Evolutionary conservation across 2,329 filamentous ascomycete species (phyloP).

Genomic region (Aspergillus calidoustus): DNA sequence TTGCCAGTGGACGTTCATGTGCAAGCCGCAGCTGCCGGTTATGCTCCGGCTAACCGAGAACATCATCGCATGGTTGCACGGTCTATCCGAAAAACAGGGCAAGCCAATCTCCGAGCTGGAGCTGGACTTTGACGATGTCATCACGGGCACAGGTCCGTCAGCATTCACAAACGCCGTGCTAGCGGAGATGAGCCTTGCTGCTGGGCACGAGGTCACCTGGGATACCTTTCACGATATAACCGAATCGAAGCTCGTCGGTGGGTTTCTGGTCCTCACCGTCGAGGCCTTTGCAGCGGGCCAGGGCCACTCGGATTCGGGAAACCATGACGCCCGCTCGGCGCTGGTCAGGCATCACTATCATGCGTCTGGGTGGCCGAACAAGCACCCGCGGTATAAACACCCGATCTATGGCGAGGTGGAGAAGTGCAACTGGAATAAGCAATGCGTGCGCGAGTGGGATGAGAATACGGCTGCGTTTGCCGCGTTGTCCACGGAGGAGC

Average conservation of each 20-base stretch:
- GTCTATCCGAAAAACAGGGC: conserved; percentile 62
- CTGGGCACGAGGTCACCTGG: conserved; percentile 60
- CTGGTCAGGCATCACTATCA: conserved; percentile 77
- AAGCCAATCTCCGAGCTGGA: conserved; percentile 64
- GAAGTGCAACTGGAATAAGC: conserved; percentile 22
- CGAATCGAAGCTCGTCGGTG: conserved; percentile 68
- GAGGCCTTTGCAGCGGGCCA: conserved; percentile 75
- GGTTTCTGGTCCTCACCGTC: conserved; percentile 69
- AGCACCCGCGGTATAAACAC: conserved; percentile 20
- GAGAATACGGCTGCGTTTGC: conserved; percentile 18
- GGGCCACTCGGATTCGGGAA: conserved; percentile 73
- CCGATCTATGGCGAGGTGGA: conserved; percentile 21
- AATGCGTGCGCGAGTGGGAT: conserved; percentile 20
- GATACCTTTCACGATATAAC: conserved; percentile 67
- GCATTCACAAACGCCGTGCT: conserved; percentile 71
- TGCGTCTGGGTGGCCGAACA: conserved; percentile 67
- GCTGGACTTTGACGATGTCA: conserved; percentile 73
- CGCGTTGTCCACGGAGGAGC: conserved; percentile 13
- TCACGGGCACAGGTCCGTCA: conserved; percentile 72
- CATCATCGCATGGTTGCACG: conserved; percentile 69
- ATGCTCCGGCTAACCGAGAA: conserved; percentile 71
- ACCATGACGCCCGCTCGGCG: conserved; percentile 67
- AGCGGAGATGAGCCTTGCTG: conserved; percentile 62
- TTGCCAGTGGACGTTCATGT: conserved; percentile 77
- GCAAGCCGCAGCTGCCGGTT: conserved; percentile 68